Percentiles rank a stretch among this genome's conserved stretches.
phyloP scores from a whole-genome alignment of 2,329 filamentous ascomycete genomes.

The Pyricularia grisea region DNA sequence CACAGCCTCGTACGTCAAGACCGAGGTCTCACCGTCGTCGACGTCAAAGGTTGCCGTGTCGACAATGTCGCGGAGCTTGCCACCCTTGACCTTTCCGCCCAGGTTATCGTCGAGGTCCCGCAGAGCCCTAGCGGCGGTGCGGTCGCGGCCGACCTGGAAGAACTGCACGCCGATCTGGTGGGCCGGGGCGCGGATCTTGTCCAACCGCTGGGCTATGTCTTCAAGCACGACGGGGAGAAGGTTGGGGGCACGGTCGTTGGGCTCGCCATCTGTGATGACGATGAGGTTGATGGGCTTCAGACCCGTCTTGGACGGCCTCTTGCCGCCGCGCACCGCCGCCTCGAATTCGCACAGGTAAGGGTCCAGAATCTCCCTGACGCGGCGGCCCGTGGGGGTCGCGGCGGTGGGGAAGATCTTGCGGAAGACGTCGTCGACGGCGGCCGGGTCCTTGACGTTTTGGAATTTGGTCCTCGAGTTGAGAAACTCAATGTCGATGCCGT shows the following conservation, averaged over 20 bases:
- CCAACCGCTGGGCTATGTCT: slow-evolving; percentile 58
- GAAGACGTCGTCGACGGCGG: slow-evolving; percentile 61
- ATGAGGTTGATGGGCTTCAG: slow-evolving; percentile 84
- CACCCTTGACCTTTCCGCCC: slow-evolving; percentile 36
- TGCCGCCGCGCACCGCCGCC: slow-evolving; percentile 19
- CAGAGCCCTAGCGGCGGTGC: slow-evolving; percentile 54
- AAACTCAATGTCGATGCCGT: slow-evolving; percentile 89
- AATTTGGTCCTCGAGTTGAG: slow-evolving; percentile 65
- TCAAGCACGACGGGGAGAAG: slow-evolving; percentile 66
- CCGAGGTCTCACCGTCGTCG: slow-evolving; percentile 27
- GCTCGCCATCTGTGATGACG: slow-evolving; percentile 80
- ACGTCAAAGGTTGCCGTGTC: slow-evolving; percentile 74
- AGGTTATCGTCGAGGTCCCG: slow-evolving; percentile 68
- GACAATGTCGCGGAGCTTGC: slow-evolving; percentile 72
- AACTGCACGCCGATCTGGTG: slow-evolving; percentile 92
- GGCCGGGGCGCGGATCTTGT: slow-evolving; percentile 57
- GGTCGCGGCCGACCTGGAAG: slow-evolving; percentile 81
- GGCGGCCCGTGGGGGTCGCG: slow-evolving; percentile 64
- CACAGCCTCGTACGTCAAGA: slow-evolving; percentile 59
- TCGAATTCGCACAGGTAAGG: slow-evolving; percentile 58
- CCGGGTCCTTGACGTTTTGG: slow-evolving; percentile 49
- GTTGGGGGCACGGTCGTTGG: slow-evolving; percentile 59
- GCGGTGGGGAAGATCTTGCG: slow-evolving; percentile 51
- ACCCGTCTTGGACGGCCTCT: slow-evolving; percentile 21
- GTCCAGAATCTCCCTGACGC: slow-evolving; percentile 61